phyloP scores from a whole-genome alignment of 768 basidiomycete genomes.

The Baorangia bicolor region DNA sequence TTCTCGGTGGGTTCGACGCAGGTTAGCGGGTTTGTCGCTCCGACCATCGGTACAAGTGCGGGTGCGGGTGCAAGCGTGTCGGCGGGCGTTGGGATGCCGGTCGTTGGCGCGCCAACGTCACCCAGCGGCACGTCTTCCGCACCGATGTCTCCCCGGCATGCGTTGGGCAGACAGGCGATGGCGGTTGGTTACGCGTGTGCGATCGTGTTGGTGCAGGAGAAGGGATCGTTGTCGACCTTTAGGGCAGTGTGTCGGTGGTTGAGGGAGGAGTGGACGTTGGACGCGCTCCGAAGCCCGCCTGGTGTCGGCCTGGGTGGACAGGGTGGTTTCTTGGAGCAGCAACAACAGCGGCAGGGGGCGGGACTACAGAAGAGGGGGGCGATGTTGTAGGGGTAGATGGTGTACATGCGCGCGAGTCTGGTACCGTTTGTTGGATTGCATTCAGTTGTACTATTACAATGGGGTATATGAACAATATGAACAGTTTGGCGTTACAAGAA shows the following conservation, averaged over 20 bases:
- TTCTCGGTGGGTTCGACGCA: slow-evolving; percentile 43
- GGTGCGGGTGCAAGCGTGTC: slow-evolving; percentile 14
- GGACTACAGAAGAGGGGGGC: slow-evolving; percentile 29
- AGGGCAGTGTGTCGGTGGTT: slow-evolving; percentile 71
- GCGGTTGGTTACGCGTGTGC: slow-evolving; percentile 50
- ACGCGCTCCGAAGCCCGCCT: slow-evolving; percentile 31
- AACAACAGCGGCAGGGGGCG: neutral
- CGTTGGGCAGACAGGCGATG: slow-evolving; percentile 26
- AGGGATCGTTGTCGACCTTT: slow-evolving; percentile 88
- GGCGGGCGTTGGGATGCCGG: neutral
- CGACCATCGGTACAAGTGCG: slow-evolving; percentile 21
- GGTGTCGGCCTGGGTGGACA: slow-evolving; percentile 26
- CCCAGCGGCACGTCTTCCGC: slow-evolving; percentile 23
- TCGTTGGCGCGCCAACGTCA: slow-evolving; percentile 18
- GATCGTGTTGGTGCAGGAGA: slow-evolving; percentile 82
- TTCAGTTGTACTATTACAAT: neutral
- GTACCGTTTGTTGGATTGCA: slow-evolving; percentile 4
- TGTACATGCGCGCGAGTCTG: neutral
- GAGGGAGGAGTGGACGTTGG: slow-evolving; percentile 64
- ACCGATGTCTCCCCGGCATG: slow-evolving; percentile 29
- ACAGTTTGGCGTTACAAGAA: neutral
- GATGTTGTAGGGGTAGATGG: slow-evolving; percentile 17
- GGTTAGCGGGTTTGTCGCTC: slow-evolving; percentile 20
- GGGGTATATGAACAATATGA: too few species aligned
- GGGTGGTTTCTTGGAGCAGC: slow-evolving; percentile 44